Base-by-base conservation (phyloP, 208 protist species). In the Acanthamoeba lenticulata region DNA sequence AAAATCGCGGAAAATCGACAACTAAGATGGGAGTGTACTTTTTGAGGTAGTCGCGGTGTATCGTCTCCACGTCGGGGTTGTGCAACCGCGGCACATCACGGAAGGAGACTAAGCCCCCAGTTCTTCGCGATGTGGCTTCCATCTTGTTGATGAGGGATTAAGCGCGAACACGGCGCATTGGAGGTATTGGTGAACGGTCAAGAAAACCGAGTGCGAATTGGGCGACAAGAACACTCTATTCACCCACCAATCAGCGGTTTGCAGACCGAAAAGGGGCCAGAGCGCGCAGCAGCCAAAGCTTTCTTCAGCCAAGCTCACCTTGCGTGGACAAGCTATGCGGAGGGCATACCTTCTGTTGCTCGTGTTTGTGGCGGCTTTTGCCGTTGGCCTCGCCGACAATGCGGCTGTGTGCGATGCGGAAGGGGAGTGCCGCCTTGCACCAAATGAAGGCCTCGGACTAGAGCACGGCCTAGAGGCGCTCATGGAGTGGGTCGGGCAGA, bases 1-100 rank as follows among this genome's bases (percentile, higher is more conserved):
- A 85, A 85, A 85, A 85, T 55, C 11, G n/a, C 11, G n/a, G 11
- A 9, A 38, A 85, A 85, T 85, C 40, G 42, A 85, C 21, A 77
- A 77, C 13, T 49, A 13, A 83, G n/a, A 83, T 49, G 40, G 24
- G 17, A 47, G 15, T 40, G 38, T 79, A 79, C 67, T 44, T 79
- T 6, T 27, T 9, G 29, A 79, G 32, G 36, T 79, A 79, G 11
- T 79, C 69, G 69, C 36, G 69, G 38, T 79, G 69, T 9, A 79
- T n/a, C 5, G 69, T 79, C 9, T 9, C 69, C 5, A 47, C 1
- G 38, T 79, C 69, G 69, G 69, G 69, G 7, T 38, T 1, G 69
- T 79, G 34, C 36, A 79, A 34, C 7, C 69, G 69, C 7, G 69
- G 69, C 19, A 79, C 69, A 0, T 24, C 19, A 24, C 29, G 32